Evolutionary conservation across 83 land plant genomes (phyloP).

Genomic region (Picea abies): DNA sequence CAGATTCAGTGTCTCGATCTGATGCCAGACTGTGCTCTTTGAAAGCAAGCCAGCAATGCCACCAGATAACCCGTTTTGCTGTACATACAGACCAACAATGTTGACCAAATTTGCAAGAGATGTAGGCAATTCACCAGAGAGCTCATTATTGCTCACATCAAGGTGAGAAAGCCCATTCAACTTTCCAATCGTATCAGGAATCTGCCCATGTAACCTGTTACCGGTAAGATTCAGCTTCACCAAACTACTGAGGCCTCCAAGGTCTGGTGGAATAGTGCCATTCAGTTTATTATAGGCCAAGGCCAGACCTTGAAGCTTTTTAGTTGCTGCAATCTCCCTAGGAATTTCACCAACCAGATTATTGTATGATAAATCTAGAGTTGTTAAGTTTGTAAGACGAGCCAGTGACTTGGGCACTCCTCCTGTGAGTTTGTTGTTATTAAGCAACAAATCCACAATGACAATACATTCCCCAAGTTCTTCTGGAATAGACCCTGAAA

Average conservation of each 20-base stretch:
- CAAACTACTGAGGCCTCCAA: slow-evolving; percentile 31
- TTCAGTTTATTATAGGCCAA: slow-evolving; percentile 49
- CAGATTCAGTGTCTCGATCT: slow-evolving; percentile 32
- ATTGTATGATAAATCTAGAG: slow-evolving; percentile 35
- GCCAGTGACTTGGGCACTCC: slow-evolving; percentile 31
- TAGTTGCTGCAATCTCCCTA: slow-evolving; percentile 13
- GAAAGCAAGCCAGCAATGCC: slow-evolving; percentile 31
- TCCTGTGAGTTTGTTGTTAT: slow-evolving; percentile 50
- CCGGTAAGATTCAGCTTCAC: slow-evolving; percentile 31
- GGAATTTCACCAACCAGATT: slow-evolving; percentile 29
- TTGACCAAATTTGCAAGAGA: slow-evolving; percentile 33
- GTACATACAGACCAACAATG: slow-evolving; percentile 54
- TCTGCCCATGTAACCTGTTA: slow-evolving; percentile 28
- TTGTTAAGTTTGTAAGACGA: slow-evolving; percentile 28
- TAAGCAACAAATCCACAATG: slow-evolving; percentile 52
- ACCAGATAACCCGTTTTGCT: slow-evolving; percentile 55
- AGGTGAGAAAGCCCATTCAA: slow-evolving; percentile 22
- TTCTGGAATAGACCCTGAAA: slow-evolving; percentile 51
- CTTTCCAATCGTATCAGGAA: slow-evolving; percentile 22
- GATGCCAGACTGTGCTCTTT: slow-evolving; percentile 26
- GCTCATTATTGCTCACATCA: slow-evolving; percentile 31
- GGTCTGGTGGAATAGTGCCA: slow-evolving; percentile 41
- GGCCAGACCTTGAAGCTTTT: slow-evolving; percentile 36
- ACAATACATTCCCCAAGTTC: slow-evolving; percentile 42
- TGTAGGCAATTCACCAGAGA: slow-evolving; percentile 42